phyloP scores from a whole-genome alignment of 805 yeast genomes.

The Yarrowia keelungensis region DNA sequence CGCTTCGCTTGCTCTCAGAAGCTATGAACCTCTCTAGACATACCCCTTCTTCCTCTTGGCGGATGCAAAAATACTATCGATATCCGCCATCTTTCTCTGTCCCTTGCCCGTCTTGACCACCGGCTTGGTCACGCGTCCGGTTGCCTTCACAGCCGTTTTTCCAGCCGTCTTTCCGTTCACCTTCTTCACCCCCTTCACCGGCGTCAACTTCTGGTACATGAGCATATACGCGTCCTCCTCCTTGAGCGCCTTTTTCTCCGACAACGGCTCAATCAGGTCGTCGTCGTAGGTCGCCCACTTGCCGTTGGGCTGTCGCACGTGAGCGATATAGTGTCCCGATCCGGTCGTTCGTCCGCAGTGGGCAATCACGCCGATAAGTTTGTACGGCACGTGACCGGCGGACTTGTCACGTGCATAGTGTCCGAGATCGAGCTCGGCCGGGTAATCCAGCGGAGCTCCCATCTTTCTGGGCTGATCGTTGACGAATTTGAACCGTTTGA shows the following conservation, averaged over 20 bases:
- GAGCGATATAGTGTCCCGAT: slow-evolving; percentile 92
- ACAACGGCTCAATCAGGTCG: slow-evolving; percentile 77
- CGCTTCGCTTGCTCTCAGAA: not conserved
- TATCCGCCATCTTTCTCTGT: slow-evolving; percentile 18
- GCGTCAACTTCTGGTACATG: slow-evolving; percentile 61
- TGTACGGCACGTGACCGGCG: slow-evolving; percentile 62
- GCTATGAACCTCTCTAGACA: not conserved
- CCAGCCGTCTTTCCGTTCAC: not conserved
- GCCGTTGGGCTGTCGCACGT: slow-evolving; percentile 90
- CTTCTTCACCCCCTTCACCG: not conserved
- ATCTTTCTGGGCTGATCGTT: slow-evolving; percentile 71
- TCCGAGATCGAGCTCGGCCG: slow-evolving; percentile 75
- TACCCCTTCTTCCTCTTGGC: slow-evolving; percentile 29
- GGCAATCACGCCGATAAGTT: slow-evolving; percentile 80
- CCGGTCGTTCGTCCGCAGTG: slow-evolving; percentile 94
- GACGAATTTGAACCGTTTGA: slow-evolving; percentile 85
- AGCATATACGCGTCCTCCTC: slow-evolving; percentile 92
- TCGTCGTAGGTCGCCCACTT: slow-evolving; percentile 95
- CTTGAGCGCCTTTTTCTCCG: slow-evolving; percentile 74
- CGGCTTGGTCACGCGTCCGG: not conserved
- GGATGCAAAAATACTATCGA: slow-evolving; percentile 34
- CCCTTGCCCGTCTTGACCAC: slow-evolving; percentile 5
- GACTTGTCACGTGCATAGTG: slow-evolving; percentile 53
- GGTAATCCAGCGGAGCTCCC: slow-evolving; percentile 84
- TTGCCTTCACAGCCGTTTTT: too few relatives aligned